Evolutionary conservation across 2,329 filamentous ascomycete genomes (phyloP).

Genomic region (Xylaria arbuscula): DNA sequence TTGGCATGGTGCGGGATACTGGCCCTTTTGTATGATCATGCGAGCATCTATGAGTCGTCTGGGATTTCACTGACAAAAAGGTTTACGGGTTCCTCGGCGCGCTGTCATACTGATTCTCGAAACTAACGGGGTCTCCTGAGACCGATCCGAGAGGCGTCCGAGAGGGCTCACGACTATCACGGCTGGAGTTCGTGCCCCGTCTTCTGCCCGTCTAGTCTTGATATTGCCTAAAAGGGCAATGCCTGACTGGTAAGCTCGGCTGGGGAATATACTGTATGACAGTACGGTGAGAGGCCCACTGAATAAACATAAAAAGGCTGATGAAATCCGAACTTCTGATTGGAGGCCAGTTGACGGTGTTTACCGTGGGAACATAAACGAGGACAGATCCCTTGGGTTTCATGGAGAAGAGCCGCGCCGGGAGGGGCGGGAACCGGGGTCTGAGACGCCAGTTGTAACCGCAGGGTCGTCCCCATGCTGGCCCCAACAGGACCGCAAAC

Average conservation of each 20-base stretch:
- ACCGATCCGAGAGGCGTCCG: constrained; percentile 35
- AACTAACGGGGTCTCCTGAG: constrained; percentile 44
- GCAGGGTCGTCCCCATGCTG: background rate
- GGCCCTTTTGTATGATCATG: constrained; percentile 45
- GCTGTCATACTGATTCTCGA: constrained; percentile 42
- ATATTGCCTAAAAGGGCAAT: constrained; percentile 19
- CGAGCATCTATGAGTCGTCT: constrained; percentile 6
- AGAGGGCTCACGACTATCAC: constrained; percentile 16
- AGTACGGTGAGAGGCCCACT: constrained; percentile 25
- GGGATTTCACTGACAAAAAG: constrained; percentile 23
- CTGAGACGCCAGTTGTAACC: constrained; percentile 49
- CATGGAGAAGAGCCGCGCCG: constrained; percentile 32
- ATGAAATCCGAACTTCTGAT: constrained; percentile 15
- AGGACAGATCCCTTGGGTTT: constrained; percentile 39
- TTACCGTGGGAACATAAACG: constrained; percentile 37
- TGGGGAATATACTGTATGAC: constrained; percentile 25
- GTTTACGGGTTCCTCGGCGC: constrained; percentile 22
- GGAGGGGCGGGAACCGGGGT: constrained; percentile 44
- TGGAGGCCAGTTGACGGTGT: constrained; percentile 22
- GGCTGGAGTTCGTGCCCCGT: background rate
- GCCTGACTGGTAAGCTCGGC: constrained; percentile 19
- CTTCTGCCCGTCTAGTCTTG: background rate
- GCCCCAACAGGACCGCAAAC: background rate
- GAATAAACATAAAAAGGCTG: constrained; percentile 21
- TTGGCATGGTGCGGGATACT: constrained; percentile 31